phyloP scores from a whole-genome alignment of 139 green algal species.

The Ulvella scutata region DNA sequence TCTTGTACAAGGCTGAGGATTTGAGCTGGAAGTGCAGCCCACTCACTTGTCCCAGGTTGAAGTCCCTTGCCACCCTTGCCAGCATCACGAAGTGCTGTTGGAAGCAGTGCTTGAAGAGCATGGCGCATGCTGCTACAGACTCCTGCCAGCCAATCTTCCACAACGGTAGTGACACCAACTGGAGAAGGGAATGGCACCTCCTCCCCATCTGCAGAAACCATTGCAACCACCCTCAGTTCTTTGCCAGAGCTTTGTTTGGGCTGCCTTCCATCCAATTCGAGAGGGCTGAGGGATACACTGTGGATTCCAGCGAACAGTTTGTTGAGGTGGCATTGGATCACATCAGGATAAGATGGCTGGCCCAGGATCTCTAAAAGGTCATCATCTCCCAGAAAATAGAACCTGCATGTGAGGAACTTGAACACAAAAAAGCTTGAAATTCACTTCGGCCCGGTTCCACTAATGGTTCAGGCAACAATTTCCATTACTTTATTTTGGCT shows the following conservation, averaged over 20 bases:
- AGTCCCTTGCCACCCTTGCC: too few species aligned
- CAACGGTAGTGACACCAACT: slow-evolving; percentile 28
- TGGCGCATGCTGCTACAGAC: slow-evolving; percentile 22
- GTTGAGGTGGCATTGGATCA: slow-evolving; percentile 72
- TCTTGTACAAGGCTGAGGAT: too few species aligned
- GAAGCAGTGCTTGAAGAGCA: too few species aligned
- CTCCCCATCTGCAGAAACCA: slow-evolving; percentile 46
- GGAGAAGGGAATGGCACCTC: slow-evolving; percentile 35
- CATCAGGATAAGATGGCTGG: slow-evolving; percentile 43
- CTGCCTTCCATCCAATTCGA: background rate
- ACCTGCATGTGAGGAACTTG: slow-evolving; percentile 16
- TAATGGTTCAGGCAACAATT: too few species aligned
- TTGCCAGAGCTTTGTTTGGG: background rate
- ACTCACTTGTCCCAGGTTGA: too few species aligned
- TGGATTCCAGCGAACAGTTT: slow-evolving; percentile 79
- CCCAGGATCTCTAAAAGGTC: slow-evolving; percentile 75
- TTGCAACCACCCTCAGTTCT: slow-evolving; percentile 28
- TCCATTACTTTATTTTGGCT: too few species aligned
- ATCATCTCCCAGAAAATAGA: slow-evolving; percentile 82
- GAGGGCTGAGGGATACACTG: slow-evolving; percentile 20
- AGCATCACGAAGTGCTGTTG: too few species aligned
- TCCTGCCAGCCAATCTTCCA: slow-evolving; percentile 45
- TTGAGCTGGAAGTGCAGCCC: too few species aligned
- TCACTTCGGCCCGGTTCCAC: too few species aligned
- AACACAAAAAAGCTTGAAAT: too few species aligned